Percentiles rank a stretch among this genome's conserved stretches.
phyloP scores from a whole-genome alignment of 352 stramenopile species.

The Phytopythium delawarense region DNA sequence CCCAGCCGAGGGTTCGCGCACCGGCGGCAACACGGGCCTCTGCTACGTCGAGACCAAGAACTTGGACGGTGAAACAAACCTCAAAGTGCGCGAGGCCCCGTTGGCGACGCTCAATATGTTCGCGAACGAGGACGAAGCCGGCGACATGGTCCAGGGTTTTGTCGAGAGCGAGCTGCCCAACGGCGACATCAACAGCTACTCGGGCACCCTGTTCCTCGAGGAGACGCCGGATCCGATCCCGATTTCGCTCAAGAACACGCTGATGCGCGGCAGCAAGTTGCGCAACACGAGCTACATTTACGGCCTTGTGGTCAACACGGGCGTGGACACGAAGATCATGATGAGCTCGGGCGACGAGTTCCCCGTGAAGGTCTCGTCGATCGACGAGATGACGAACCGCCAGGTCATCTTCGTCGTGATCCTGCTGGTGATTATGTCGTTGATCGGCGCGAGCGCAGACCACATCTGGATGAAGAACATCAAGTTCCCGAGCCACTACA shows the following conservation, averaged over 20 bases:
- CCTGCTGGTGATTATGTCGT: constrained; percentile 63
- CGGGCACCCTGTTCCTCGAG: constrained; percentile 62
- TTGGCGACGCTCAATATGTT: constrained; percentile 59
- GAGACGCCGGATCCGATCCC: constrained; percentile 51
- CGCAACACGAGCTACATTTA: constrained; percentile 88
- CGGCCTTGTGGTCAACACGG: constrained; percentile 92
- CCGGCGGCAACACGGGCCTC: constrained; percentile 59
- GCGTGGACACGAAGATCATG: constrained; percentile 91
- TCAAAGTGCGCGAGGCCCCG: constrained; percentile 78
- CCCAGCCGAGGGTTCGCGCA: constrained; percentile 50
- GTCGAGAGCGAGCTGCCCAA: constrained; percentile 81
- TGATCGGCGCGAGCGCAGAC: constrained; percentile 61
- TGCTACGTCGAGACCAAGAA: constrained; percentile 91
- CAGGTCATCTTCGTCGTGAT: constrained; percentile 81
- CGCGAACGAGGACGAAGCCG: constrained; percentile 56
- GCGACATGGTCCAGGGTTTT: constrained; percentile 60
- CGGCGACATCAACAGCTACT: constrained; percentile 78
- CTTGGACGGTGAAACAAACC: constrained; percentile 83
- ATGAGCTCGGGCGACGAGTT: constrained; percentile 86
- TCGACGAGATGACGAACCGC: constrained; percentile 85
- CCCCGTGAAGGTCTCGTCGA: constrained; percentile 77
- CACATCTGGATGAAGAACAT: constrained; percentile 44
- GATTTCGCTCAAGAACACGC: constrained; percentile 84
- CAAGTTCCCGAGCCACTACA: constrained; percentile 31
- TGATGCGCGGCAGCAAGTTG: constrained; percentile 87